A percentile compares a stretch with the other conserved stretches of the same genome.
These are phyloP conservation scores for Solanum tacnaense DNA, from an alignment of 257 asterid species.

Conservation along the genomic window DNA sequence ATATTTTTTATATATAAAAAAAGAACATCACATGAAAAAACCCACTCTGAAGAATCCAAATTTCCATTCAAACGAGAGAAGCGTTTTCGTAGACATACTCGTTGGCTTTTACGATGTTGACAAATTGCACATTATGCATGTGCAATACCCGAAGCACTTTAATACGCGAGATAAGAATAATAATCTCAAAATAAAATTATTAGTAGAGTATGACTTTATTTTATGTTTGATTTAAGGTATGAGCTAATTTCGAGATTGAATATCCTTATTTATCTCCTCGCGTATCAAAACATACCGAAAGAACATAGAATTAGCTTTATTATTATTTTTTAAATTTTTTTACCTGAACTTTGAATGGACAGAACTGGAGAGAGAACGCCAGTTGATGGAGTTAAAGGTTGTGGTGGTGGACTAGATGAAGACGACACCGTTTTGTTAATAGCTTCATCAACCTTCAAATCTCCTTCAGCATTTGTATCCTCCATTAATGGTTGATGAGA, in stretches of 20 bases:
- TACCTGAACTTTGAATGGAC: conserved; percentile 89
- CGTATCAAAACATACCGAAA: not conserved
- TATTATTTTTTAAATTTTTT: not conserved
- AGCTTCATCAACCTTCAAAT: conserved; percentile 14
- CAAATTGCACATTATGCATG: conserved; percentile 13
- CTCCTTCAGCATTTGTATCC: conserved; percentile 11
- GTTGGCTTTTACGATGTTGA: conserved; percentile 12
- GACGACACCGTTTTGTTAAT: conserved; percentile 7
- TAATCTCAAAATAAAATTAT: not conserved
- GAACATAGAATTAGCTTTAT: not conserved
- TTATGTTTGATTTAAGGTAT: not conserved
- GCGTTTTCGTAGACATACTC: conserved; percentile 4
- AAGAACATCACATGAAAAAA: not conserved
- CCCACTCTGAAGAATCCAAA: not conserved
- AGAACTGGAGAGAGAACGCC: conserved; percentile 71
- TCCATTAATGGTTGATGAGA: conserved; percentile 15
- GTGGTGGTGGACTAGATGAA: conserved; percentile 68
- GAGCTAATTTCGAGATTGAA: not conserved
- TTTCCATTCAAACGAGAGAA: not conserved
- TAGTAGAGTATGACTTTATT: too few species aligned
- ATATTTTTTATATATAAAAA: not conserved
- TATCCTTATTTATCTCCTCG: not conserved
- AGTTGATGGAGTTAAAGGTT: conserved; percentile 85
- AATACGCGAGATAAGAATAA: not conserved
- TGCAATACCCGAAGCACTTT: not conserved